phyloP scores from a whole-genome alignment of 306 rosid species.

The Betula pendula region DNA sequence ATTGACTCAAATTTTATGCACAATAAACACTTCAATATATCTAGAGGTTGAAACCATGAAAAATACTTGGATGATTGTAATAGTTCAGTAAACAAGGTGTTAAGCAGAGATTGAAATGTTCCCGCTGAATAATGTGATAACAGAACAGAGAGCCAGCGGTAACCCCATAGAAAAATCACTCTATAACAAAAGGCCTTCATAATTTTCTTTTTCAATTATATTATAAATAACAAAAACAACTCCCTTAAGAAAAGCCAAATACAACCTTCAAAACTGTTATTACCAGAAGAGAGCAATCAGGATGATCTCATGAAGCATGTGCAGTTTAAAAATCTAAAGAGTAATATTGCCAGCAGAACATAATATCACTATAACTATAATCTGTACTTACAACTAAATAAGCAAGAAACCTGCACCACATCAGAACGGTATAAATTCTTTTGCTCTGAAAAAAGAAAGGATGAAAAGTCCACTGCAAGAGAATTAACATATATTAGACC shows the following conservation, averaged over 20 bases:
- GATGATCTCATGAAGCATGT: not conserved
- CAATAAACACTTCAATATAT: not conserved
- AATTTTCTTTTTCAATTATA: not conserved
- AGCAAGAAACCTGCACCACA: conserved; percentile 61
- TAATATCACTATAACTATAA: not conserved
- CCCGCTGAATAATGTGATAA: not conserved
- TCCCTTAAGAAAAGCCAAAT: not conserved
- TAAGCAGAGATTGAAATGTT: conserved; percentile 2
- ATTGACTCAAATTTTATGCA: not conserved
- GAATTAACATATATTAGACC: conserved; percentile 4
- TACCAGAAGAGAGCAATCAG: not conserved
- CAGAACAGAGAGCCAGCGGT: not conserved
- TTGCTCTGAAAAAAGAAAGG: conserved; percentile 53
- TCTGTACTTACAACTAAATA: conserved; percentile 46
- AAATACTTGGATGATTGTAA: not conserved
- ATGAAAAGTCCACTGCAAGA: conserved; percentile 60
- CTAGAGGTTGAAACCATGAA: not conserved
- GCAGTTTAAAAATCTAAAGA: not conserved
- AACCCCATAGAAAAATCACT: not conserved
- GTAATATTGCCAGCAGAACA: not conserved
- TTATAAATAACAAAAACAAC: not conserved
- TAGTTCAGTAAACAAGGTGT: not conserved
- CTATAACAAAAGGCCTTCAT: not conserved
- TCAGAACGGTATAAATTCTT: conserved; percentile 50
- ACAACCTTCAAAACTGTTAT: not conserved